Conservation (phyloP, 2,329 filamentous ascomycete genomes). For the Ambrosiella xylebori region DNA sequence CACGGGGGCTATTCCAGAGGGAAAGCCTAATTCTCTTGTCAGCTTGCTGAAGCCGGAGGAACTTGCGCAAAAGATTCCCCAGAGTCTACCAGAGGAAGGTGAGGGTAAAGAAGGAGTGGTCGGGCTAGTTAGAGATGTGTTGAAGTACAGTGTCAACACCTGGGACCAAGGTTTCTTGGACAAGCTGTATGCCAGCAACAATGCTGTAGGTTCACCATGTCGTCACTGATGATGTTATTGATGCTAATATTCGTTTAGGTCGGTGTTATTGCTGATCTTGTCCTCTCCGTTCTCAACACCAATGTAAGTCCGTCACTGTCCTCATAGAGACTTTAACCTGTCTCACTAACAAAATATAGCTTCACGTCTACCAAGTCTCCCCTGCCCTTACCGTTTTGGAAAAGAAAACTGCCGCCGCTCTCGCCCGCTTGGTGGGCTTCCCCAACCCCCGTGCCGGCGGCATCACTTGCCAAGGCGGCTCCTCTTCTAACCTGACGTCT, state of each 20-base stretch:
- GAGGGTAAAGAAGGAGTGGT: constrained; percentile 53
- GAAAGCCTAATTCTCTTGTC: constrained; percentile 40
- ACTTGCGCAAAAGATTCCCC: constrained; percentile 35
- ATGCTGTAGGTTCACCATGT: constrained; percentile 40
- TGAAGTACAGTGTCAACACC: constrained; percentile 88
- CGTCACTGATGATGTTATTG: not conserved
- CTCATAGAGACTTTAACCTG: not conserved
- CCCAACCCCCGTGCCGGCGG: constrained; percentile 52
- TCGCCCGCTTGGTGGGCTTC: constrained; percentile 67
- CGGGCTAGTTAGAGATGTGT: constrained; percentile 48
- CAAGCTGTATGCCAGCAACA: constrained; percentile 84
- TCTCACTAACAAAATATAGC: constrained; percentile 22
- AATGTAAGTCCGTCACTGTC: constrained; percentile 38
- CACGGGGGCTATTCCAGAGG: constrained; percentile 31
- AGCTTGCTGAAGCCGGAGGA: constrained; percentile 42
- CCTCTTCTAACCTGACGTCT: constrained; percentile 67
- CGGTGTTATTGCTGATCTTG: constrained; percentile 67
- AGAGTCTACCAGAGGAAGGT: constrained; percentile 36
- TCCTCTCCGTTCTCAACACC: constrained; percentile 76
- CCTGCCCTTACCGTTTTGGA: constrained; percentile 77
- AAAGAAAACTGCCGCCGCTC: constrained; percentile 55
- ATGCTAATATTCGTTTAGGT: constrained; percentile 31
- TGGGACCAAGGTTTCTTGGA: constrained; percentile 95
- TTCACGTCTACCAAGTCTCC: constrained; percentile 88
- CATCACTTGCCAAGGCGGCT: constrained; percentile 66